These are phyloP conservation scores for Verticillium albo-atrum DNA, from an alignment of 2,329 filamentous ascomycete species.

Conservation along the genomic window DNA sequence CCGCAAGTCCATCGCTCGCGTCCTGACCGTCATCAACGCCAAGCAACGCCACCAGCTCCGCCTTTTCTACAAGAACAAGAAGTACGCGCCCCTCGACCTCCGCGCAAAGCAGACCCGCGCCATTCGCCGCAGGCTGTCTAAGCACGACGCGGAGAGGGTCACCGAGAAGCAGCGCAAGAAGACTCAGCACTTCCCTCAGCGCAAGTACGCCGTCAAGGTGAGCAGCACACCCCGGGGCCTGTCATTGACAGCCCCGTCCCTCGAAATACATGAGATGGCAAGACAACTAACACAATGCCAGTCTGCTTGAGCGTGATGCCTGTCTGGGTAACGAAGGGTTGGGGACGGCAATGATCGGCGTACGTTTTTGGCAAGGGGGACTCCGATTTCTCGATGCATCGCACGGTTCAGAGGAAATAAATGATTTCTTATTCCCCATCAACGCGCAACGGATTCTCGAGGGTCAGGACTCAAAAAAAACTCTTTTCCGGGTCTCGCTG, in stretches of 20 bases:
- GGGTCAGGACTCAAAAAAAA: conserved; percentile 4
- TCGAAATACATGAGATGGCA: too few relatives aligned
- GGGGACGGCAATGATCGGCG: conserved; percentile 3
- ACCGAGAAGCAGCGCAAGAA: conserved; percentile 98
- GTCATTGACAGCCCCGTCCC: too few relatives aligned
- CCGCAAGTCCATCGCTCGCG: conserved; percentile 98
- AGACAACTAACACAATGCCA: neutral
- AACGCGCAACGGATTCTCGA: conserved; percentile 6
- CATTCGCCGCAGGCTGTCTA: conserved; percentile 90
- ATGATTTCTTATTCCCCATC: conserved; percentile 4
- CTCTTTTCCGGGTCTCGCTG: conserved; percentile 1
- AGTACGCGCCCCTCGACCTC: conserved; percentile 98
- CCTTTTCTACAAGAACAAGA: conserved; percentile 99
- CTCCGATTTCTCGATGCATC: conserved; percentile 6
- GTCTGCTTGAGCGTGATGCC: neutral
- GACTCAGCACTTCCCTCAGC: conserved; percentile 91
- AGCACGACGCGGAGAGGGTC: conserved; percentile 78
- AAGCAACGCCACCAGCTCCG: conserved; percentile 98
- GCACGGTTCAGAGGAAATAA: conserved; percentile 5
- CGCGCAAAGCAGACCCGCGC: conserved; percentile 97
- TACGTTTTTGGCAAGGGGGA: conserved; percentile 5
- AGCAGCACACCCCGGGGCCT: conserved; percentile 13
- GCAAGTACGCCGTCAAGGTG: conserved; percentile 99
- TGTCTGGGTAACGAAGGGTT: neutral
- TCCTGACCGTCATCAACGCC: conserved; percentile 99